Percentiles rank a stretch among this genome's conserved stretches.
Evolutionary conservation across 2,329 filamentous ascomycete genomes (phyloP).

Genomic region (Mycogone perniciosa): DNA sequence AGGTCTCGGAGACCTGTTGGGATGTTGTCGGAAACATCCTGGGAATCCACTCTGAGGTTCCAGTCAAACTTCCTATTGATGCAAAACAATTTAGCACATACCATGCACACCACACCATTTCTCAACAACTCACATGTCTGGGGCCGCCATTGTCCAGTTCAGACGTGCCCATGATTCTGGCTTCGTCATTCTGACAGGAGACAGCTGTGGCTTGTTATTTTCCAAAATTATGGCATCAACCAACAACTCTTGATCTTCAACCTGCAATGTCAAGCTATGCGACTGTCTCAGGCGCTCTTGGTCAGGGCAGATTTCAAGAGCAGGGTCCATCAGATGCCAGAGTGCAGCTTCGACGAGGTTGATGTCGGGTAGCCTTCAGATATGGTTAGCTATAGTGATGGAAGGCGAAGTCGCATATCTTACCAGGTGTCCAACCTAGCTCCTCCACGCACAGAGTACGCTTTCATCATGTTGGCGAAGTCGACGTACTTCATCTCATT

Average conservation of each 20-base stretch:
- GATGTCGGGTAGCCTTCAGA: conserved; percentile 10
- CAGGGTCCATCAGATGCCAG: conserved; percentile 8
- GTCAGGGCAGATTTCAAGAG: conserved; percentile 12
- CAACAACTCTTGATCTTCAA: conserved; percentile 18
- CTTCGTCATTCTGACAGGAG: conserved; percentile 17
- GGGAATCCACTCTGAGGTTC: conserved; percentile 27
- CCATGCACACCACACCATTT: background rate
- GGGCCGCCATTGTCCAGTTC: conserved; percentile 29
- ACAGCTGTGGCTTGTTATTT: conserved; percentile 15
- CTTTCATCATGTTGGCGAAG: conserved; percentile 21
- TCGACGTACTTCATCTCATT: conserved; percentile 20
- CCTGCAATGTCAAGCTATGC: conserved; percentile 18
- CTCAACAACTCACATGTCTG: conserved; percentile 28
- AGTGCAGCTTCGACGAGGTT: conserved; percentile 6
- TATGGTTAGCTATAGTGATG: conserved; percentile 1
- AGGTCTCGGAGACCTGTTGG: conserved; percentile 17
- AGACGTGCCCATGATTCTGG: conserved; percentile 20
- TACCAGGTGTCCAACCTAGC: conserved; percentile 24
- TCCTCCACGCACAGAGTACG: conserved; percentile 26
- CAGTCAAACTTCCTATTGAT: conserved; percentile 28
- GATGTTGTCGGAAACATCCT: conserved; percentile 14
- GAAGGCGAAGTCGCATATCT: background rate
- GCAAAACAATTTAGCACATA: no score
- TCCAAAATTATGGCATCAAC: conserved; percentile 13
- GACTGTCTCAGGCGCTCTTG: conserved; percentile 11